Base-by-base conservation (phyloP, 495 filamentous ascomycete species). In the Hypoxylon fuscum region DNA sequence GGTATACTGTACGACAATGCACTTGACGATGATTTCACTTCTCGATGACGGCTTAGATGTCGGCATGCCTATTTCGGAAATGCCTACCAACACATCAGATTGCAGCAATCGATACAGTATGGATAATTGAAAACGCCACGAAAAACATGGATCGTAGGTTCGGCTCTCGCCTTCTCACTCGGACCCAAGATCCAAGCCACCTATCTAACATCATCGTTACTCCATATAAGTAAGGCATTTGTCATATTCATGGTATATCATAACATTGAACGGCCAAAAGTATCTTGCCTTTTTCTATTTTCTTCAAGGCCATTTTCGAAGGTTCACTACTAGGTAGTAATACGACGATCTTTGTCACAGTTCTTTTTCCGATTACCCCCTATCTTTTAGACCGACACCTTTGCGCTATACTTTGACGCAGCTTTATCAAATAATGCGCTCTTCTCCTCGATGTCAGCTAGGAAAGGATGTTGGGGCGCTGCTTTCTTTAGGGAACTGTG, bases 371-470 rank as follows among this genome's bases (percentile, higher is more conserved):
- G 9, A 15, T 12, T 11, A n/a, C 27, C 18, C 6, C 37, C 7
- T 4, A 38, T 14, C 5, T 10, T 68, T 70, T 68, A 89, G 50
- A 85, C 84, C 14, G 84, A 77, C 42, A 88, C 87, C 75, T 88
- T 92, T 9, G 90, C 82, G 41, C 86, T 82, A 73, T 90, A 94
- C 74, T 92, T 95, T 2, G 82, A 77, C 3, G 91, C 90, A 4
- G 90, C 89, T 56, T 85, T 86, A 71, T 95, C 92, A 68, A 96
- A 96, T 49, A 89, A 70, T 11, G 79, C 85, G 68, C 83, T 87
- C 84, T 93, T 96, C 76, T 91, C 89, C 51, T 86, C 78, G 31
- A 93, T 68, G 61, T 93, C 90, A 37, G 69, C 62, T 57, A 96
- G 71, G 38, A 92, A 79, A 11, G 83, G 68, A 69, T 96, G 92